phyloP scores from a whole-genome alignment of 768 basidiomycete genomes.

The Sarcomyxa edulis region DNA sequence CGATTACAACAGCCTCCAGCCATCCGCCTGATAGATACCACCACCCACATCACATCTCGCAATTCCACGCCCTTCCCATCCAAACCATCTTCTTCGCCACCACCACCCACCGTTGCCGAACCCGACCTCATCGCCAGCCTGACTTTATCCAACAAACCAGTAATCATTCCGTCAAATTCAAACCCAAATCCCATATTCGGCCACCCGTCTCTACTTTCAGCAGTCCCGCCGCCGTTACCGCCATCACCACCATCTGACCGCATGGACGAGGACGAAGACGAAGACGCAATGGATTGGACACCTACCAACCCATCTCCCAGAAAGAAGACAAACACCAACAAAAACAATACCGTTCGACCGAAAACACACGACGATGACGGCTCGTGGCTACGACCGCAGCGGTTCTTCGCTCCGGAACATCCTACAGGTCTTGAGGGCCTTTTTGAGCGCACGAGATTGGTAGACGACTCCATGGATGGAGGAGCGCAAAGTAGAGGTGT shows the following conservation, averaged over 20 bases:
- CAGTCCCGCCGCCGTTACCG: slow-evolving; percentile 18
- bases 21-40: slow-evolving; percentile 64
- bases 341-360: slow-evolving; percentile 18
- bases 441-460: slow-evolving; percentile 55
- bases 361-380: slow-evolving; percentile 30
- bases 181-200: slow-evolving; percentile 58
- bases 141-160: slow-evolving; percentile 60
- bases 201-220: slow-evolving; percentile 49
- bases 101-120: slow-evolving; percentile 24
- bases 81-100: slow-evolving; percentile 10
- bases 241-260: slow-evolving; percentile 2
- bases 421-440: slow-evolving; percentile 73
- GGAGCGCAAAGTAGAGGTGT: not conserved
- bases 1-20: slow-evolving; percentile 64
- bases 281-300: slow-evolving; percentile 51
- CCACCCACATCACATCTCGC: slow-evolving; percentile 36
- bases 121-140: slow-evolving; percentile 59
- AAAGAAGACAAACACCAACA: slow-evolving; percentile 9
- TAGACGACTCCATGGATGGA: slow-evolving; percentile 32
- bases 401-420: slow-evolving; percentile 73
- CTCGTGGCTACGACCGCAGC: slow-evolving; percentile 61
- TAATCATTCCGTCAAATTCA: slow-evolving; percentile 30
- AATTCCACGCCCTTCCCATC: slow-evolving; percentile 36
- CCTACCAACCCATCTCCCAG: slow-evolving; percentile 39
- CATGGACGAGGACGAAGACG: slow-evolving; percentile 29